Evolutionary conservation across 176 grass and related monocot genomes (phyloP).

Genomic region (Puccinellia tenuiflora): DNA sequence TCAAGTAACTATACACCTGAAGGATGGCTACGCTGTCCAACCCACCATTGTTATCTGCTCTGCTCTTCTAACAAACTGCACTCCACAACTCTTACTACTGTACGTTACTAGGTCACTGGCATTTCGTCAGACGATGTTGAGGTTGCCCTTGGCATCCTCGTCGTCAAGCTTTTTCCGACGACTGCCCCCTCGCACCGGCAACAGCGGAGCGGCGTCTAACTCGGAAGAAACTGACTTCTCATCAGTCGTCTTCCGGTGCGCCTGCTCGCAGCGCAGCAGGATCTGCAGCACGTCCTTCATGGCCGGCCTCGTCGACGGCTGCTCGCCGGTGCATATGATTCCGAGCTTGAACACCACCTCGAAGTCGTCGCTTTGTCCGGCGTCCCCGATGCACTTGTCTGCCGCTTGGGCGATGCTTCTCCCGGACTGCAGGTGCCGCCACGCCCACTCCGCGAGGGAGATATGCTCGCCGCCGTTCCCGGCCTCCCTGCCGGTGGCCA

Average conservation of each 20-base stretch:
- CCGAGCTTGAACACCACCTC: conserved; percentile 69
- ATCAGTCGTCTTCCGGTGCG: neutral
- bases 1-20: neutral
- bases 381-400: conserved; percentile 39
- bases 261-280: conserved; percentile 46
- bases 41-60: neutral
- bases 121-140: conserved; percentile 30
- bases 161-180: conserved; percentile 17
- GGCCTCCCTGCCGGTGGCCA: conserved; percentile 80
- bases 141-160: neutral
- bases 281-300: conserved; percentile 78
- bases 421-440: conserved; percentile 53
- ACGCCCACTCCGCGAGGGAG: conserved; percentile 71
- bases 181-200: conserved; percentile 31
- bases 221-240: conserved; percentile 1
- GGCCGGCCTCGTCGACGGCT: conserved; percentile 45
- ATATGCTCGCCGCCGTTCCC: conserved; percentile 53
- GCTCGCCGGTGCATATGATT: conserved; percentile 50
- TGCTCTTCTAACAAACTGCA: neutral
- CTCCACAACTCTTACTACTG: neutral
- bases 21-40: neutral
- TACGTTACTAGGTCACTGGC: neutral
- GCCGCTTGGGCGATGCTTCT: conserved; percentile 37
- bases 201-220: conserved; percentile 42
- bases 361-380: conserved; percentile 23